phyloP scores from a whole-genome alignment of 805 yeast species.

The Wickerhamomyces rabaulensis region DNA sequence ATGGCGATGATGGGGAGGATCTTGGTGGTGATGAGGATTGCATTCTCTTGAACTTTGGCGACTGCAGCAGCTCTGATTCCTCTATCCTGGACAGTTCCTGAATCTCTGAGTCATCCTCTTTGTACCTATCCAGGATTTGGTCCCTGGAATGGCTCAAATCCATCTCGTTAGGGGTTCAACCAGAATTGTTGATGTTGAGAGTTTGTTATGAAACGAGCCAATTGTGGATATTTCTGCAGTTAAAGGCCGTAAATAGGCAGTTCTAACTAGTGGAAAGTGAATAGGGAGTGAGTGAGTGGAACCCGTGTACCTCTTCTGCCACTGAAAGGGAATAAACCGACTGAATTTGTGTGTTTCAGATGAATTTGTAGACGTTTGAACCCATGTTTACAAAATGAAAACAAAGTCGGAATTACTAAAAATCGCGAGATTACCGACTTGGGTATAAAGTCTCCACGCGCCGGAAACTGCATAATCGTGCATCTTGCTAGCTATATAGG shows the following conservation, averaged over 20 bases:
- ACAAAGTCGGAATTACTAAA: background rate
- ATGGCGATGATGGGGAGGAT: conserved; percentile 19
- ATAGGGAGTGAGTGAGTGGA: background rate
- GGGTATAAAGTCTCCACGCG: too few relatives aligned
- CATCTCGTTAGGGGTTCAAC: conserved; percentile 5
- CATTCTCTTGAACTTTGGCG: conserved; percentile 22
- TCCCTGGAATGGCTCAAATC: conserved; percentile 13
- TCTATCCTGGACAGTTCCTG: conserved; percentile 21
- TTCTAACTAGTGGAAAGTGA: background rate
- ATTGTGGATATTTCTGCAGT: background rate
- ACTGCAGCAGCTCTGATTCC: conserved; percentile 21
- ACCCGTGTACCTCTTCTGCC: background rate
- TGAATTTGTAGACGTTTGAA: background rate
- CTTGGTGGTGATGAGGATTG: conserved; percentile 22
- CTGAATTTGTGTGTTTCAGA: background rate
- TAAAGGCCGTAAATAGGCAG: background rate
- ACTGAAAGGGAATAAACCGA: background rate
- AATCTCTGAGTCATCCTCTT: conserved; percentile 19
- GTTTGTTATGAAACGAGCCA: background rate
- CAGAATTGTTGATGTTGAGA: background rate
- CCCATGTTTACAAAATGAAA: background rate
- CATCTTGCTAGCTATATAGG: too few relatives aligned
- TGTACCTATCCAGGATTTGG: conserved; percentile 19
- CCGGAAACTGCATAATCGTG: too few relatives aligned
- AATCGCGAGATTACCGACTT: background rate